Evolutionary conservation across 2,329 filamentous ascomycete genomes (phyloP), one percentile per base, ranked within the genome.

Genomic region (Graphiopsis chlorocephala): DNA sequence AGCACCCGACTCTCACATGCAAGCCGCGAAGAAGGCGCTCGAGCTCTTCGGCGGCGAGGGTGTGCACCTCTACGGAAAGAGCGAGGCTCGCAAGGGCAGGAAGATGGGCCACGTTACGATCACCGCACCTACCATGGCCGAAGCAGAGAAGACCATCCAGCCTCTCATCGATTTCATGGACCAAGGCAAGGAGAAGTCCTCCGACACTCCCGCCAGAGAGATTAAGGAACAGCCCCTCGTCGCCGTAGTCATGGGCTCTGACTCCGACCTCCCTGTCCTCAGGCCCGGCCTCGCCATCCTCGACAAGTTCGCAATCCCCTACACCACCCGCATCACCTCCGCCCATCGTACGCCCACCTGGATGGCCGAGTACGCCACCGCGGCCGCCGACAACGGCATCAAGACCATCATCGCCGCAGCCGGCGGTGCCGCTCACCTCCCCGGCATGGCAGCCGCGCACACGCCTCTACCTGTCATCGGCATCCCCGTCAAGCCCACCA

Each of bases 21-120:
- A 84, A 55, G 79, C 87, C 63, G 84, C 14, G 78, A 83, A 65
- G 78, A 78, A 60, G 88, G 63, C 89, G 1, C 78, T 88, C 35
- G 80, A 83, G 53, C 61, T 65, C 50, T 65, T 65, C 47, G 63
- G 58, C 23, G 47, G 56, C 14, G 50, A 53, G 28, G 63, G 63
- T 11, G 47, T 97, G 12, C 94, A 99, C 73, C 86, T 97, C 55
- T 99, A 99, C 79, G 93, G 93, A 73, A 98, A 98, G 79, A 86
- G 86, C 12, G 87, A 86, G 55, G 90, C 93, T 28, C 91, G 93
- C 71, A 92, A 91, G 4, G 90, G 92, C 35, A 89, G 95, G 53
- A 99, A 98, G 78, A 98, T 98, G 81, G 94, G 94, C 12, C 95
- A 99, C 77, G 87, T 99, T 70, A 98, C 93, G 0, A 80, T 96